Evolutionary conservation across 352 stramenopile species (phyloP), one percentile per base, ranked within the genome.

Genomic region (Globisporangium alternatum): DNA sequence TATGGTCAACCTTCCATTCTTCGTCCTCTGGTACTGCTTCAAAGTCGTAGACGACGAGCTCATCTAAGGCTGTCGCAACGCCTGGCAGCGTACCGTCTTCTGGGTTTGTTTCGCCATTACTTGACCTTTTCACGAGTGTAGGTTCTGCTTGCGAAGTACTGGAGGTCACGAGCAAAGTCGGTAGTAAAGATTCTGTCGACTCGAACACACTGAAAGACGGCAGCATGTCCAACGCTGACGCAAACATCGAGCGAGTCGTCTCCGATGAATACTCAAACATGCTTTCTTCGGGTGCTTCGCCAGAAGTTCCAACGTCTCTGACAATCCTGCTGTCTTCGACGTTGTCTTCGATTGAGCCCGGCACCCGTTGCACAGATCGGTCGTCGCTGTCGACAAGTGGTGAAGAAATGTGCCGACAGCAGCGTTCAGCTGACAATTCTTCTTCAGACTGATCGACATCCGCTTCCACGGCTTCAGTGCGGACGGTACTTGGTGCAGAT

Each of bases 211-310:
- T 25, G 35, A 80, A 68, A 25, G 49, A 57, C 19, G 75, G 75
- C 4, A 83, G 57, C 57, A 80, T 62, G 35, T 74, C 65, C 52
- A 85, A 45, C 7, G 75, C 77, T 21, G 63, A 66, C 3, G 75
- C 70, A 22, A 85, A 85, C 63, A 63, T 76, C 28, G 74, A 73
- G 21, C 68, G 54, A 10, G 69, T 63, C 0, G 69, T 60, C 6
- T 72, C 64, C 28, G 75, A 77, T 17, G 75, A 80, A 44, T 80
- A 78, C 41, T 80, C 72, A 39, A 78, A 74, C 5, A 71, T n/a
- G 45, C 12, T 44, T 22, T 57, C 44, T 25, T 53, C 54, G 0
- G 15, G 4, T 0, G 31, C 35, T 19, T 57, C 43, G 12, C 25
- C 48, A n/a, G 0, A 4, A 19, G 0, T 22, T 17, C 9, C 25